Evolutionary conservation across 805 yeast species (phyloP), one percentile per base, ranked within the genome.

Genomic region (Priceomyces castillae): DNA sequence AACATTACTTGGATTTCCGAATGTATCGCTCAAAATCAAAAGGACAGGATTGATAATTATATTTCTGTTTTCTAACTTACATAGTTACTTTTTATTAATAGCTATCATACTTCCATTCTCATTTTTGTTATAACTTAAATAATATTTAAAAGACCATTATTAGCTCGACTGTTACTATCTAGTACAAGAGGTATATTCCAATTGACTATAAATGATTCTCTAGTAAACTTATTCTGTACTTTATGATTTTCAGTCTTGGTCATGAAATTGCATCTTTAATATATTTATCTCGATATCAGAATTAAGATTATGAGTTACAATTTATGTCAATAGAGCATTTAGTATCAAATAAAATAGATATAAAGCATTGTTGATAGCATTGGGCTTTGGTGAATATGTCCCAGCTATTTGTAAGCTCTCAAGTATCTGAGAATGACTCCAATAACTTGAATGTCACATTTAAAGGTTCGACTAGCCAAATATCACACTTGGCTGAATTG

Each of bases 1-100:
- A 94, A 94, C 64, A 85, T 94, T 52, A 89, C 98, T n/a, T 94
- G 99, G 99, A 92, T 94, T 44, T 96, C 98, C 39, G 99, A 94
- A 71, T 94, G 99, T 74, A 94, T 94, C 71, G 97, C 98, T 25
- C 99, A 95, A 67, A 90, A 90, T 63, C 99, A 94, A 75, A 88
- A 90, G 71, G 95, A 88, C 61, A 81, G 97, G 65, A 88, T 94
- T 52, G 83, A 85, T 56, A 88, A 87, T 64, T 95, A 90, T 64
- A 90, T 95, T 47, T 74, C 95, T 35, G 97, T 92, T 33, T 89
- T 83, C 55, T 90, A 71, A 34, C 28, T 15, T 30, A 4, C 23
- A 6, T 31, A 22, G 16, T 38, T 26, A 11, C 18, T 39, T 7
- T 39, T 19, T 14, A n/a, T n/a, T 18, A 18, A 15, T 39, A 15